phyloP scores from a whole-genome alignment of 148 eudicot species.

The Linanthus parryae region DNA sequence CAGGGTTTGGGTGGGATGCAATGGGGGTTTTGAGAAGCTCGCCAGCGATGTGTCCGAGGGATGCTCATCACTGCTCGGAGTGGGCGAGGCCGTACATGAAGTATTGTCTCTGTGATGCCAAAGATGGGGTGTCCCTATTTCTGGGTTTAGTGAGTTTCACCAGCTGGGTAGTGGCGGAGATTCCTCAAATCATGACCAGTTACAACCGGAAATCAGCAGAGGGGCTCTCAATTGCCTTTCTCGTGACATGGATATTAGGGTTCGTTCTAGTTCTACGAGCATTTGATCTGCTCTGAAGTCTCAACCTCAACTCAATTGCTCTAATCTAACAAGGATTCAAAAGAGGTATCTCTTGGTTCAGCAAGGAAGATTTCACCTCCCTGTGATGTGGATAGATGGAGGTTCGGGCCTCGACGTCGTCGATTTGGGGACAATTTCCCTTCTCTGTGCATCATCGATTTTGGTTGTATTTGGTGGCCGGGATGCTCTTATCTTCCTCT shows the following conservation, averaged over 20 bases:
- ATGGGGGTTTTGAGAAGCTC: conserved; percentile 16
- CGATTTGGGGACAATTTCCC: too few relatives aligned
- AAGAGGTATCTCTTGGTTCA: too few relatives aligned
- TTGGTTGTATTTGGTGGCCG: too few relatives aligned
- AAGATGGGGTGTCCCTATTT: conserved; percentile 32
- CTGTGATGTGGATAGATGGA: too few relatives aligned
- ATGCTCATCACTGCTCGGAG: conserved; percentile 21
- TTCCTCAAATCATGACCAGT: conserved; percentile 72
- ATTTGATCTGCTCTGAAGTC: too few relatives aligned
- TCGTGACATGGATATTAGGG: conserved; percentile 75
- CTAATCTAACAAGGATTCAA: too few relatives aligned
- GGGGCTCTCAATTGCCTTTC: conserved; percentile 59
- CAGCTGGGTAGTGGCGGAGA: conserved; percentile 63
- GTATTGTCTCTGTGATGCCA: conserved; percentile 39
- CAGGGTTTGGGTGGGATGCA: conserved; percentile 2
- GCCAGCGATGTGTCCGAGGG: conserved; percentile 17
- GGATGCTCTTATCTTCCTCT: too few relatives aligned
- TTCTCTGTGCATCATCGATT: too few relatives aligned
- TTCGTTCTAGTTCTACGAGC: too few relatives aligned
- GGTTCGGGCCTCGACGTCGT: too few relatives aligned
- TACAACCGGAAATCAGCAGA: conserved; percentile 46
- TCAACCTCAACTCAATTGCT: too few relatives aligned
- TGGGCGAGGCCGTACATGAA: conserved; percentile 40
- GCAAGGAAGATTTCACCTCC: too few relatives aligned
- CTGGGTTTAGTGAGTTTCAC: conserved; percentile 51